These are phyloP conservation scores for Xanthoconium separans DNA, from an alignment of 1,284 basidiomycete species.

Conservation along the genomic window DNA sequence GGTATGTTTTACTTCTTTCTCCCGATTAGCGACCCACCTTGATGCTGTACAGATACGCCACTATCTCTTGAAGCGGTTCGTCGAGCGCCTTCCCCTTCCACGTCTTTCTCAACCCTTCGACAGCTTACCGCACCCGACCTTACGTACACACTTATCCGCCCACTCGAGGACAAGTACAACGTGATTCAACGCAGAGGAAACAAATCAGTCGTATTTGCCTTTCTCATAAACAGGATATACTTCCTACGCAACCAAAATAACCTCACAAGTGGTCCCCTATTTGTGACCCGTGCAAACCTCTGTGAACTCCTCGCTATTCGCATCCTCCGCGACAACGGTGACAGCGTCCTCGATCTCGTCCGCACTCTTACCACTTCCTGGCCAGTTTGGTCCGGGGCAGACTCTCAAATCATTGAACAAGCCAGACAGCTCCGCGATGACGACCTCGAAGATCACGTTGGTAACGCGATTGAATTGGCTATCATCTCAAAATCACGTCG, in stretches of 20 bases:
- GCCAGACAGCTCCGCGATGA: slow-evolving; percentile 73
- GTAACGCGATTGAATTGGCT: slow-evolving; percentile 90
- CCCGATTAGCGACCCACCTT: not conserved
- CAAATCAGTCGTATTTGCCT: slow-evolving; percentile 80
- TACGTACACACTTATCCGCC: slow-evolving; percentile 81
- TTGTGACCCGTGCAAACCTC: slow-evolving; percentile 71
- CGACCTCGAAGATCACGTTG: slow-evolving; percentile 75
- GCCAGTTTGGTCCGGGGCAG: slow-evolving; percentile 85
- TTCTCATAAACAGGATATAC: slow-evolving; percentile 86
- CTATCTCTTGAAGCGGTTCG: slow-evolving; percentile 32
- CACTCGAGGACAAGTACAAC: slow-evolving; percentile 72
- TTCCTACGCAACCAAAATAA: slow-evolving; percentile 72
- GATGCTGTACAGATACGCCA: slow-evolving; percentile 26
- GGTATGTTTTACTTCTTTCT: slow-evolving; percentile 18
- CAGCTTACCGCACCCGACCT: slow-evolving; percentile 81
- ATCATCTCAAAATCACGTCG: slow-evolving; percentile 82
- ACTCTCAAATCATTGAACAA: slow-evolving; percentile 55
- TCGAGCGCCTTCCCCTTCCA: not conserved
- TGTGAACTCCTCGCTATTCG: slow-evolving; percentile 91
- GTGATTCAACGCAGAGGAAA: slow-evolving; percentile 63
- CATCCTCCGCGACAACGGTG: slow-evolving; percentile 75
- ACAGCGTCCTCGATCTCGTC: slow-evolving; percentile 75
- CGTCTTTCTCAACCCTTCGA: slow-evolving; percentile 12
- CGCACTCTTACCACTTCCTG: slow-evolving; percentile 84
- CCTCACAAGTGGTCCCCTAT: slow-evolving; percentile 65